Base-by-base conservation (phyloP, 139 green algal genomes). In the Micromonas pusilla region DNA sequence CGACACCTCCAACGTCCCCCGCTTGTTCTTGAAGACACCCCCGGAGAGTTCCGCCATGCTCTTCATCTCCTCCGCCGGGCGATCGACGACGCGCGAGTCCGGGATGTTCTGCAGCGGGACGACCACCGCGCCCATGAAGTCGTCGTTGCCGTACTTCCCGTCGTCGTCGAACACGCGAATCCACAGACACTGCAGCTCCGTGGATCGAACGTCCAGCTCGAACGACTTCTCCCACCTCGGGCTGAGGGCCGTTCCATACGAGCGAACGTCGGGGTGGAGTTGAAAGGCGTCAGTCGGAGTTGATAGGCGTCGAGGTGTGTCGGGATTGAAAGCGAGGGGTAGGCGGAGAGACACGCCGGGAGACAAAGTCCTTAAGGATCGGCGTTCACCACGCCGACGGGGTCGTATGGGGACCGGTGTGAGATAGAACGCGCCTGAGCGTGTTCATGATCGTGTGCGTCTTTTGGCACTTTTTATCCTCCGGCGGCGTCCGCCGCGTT, bases 171-270 rank as follows among this genome's bases (percentile, higher is more conserved):
- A 70, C 13, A 70, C 26, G 9, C 26, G 5, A 5, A 70, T 25
- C 62, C 62, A 70, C 62, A 70, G 62, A 16, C 28, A 70, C 28
- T 70, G 26, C 26, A 70, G 62, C 26, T 33, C 62, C 13, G n/a
- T 33, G 9, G 62, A 70, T 6, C 28, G 19, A 6, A 70, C 62
- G 62, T 70, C 62, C 9, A 70, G 62, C 62, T 70, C 62, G 62
- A 70, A 70, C 26, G n/a, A 19, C 62, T 70, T 16, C 62, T 70
- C 62, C 26, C n/a, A 70, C 26, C 5, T 33, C 5, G 62, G 62
- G 19, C 19, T 16, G 5, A 31, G 62, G 28, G 28, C 19, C 5
- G 5, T 31, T 5, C n/a, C n/a, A n/a, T n/a, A n/a, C n/a, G n/a
- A n/a, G n/a, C n/a, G n/a, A n/a, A n/a, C n/a, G n/a, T n/a, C n/a